Percentiles rank a stretch among this genome's conserved stretches.
These are phyloP conservation scores for Bruguiera parviflora DNA, from an alignment of 345 rosid species.

Conservation along the genomic window DNA sequence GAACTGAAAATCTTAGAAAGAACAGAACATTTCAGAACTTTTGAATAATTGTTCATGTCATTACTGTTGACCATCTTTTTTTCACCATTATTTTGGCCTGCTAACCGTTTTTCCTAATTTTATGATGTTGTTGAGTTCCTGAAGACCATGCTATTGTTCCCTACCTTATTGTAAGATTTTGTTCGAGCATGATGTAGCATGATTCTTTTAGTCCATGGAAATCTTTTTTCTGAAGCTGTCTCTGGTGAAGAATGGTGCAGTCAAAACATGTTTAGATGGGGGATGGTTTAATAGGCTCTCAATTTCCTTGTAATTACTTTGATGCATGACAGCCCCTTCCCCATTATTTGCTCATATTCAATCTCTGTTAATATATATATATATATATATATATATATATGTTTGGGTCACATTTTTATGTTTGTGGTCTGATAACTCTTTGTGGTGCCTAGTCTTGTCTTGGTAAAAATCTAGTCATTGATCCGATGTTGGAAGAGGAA, in stretches of 20 bases:
- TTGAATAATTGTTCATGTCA: neutral
- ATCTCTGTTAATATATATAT: neutral
- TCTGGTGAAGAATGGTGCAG: neutral
- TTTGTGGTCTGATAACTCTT: neutral
- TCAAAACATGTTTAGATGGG: neutral
- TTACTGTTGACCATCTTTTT: neutral
- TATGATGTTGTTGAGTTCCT: no score
- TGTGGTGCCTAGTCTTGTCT: constrained; percentile 58
- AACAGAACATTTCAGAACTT: neutral
- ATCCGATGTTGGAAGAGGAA: constrained; percentile 83
- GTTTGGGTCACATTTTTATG: neutral
- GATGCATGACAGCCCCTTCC: neutral
- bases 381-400: neutral
- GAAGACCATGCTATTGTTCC: neutral
- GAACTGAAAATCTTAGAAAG: neutral
- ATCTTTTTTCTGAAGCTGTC: neutral
- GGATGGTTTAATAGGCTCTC: neutral
- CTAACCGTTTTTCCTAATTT: neutral
- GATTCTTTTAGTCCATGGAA: neutral
- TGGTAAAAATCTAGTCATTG: constrained; percentile 70
- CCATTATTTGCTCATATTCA: constrained; percentile 2
- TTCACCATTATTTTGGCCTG: neutral
- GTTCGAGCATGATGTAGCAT: neutral
- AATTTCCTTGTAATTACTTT: neutral
- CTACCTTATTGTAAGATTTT: neutral